Base-by-base conservation (phyloP, 495 filamentous ascomycete species). In the Penicillium longicatenatum region DNA sequence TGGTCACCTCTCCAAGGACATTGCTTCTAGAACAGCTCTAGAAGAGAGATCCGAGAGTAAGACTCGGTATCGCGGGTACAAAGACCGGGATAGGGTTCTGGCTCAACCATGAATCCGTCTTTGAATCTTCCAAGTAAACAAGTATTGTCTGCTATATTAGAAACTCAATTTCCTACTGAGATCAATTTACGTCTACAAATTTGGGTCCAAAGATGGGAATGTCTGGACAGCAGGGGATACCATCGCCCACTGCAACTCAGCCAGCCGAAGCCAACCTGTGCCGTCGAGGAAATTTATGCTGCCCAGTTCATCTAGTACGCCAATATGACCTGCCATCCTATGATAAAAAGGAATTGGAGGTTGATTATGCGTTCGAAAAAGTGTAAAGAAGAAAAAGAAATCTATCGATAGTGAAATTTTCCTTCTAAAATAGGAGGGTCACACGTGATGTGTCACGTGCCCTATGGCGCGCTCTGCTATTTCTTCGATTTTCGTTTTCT, bases 311-410 rank as follows among this genome's bases (percentile, higher is more conserved):
- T 80, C 75, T 80, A 63, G 77, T 77, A 72, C 77, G 77, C 77
- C 77, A 80, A 80, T 80, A 80, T 80, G 77, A 80, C 77, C 77
- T 68, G 64, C 76, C 72, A 80, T 75, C 72, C 75, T 75, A 75
- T 79, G 63, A 61, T 48, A 41, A 37, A 51, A 54, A 74, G 71
- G 71, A 67, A 73, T 63, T 79, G 77, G 73, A 75, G 77, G 77
- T 80, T 80, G 77, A 80, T 80, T 80, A 80, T 80, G 77, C 77
- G 77, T 78, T 77, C 77, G 68, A 64, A 68, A 62, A 75, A 72
- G 77, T 80, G 76, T 77, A 60, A 75, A 60, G 69, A 72, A 66
- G 49, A 64, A 69, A 70, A 64, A 46, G 55, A 63, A 61, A 29
- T 16, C 21, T 30, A 46, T n/a, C 17, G 50, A 51, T 21, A 45